phyloP scores from a whole-genome alignment of 2,329 filamentous ascomycete genomes.

The Gnomoniopsis smithogilvyi region DNA sequence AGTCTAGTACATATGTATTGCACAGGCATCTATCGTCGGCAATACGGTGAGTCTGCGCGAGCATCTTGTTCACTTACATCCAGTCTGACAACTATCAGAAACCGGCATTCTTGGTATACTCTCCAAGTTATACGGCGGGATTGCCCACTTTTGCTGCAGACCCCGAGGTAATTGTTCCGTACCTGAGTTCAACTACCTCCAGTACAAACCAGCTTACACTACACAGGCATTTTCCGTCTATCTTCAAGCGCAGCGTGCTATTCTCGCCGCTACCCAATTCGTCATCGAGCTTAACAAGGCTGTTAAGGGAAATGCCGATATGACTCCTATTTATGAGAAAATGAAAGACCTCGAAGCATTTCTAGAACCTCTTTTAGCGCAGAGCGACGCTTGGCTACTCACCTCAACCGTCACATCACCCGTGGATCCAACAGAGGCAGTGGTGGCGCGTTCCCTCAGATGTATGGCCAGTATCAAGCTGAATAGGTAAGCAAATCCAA shows the following conservation, averaged over 20 bases:
- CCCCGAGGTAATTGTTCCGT: constrained; percentile 31
- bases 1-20: constrained; percentile 43
- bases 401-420: constrained; percentile 31
- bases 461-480: constrained; percentile 48
- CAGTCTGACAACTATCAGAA: constrained; percentile 26
- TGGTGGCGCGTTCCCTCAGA: constrained; percentile 40
- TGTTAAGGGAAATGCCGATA: constrained; percentile 33
- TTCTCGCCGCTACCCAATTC: constrained; percentile 44
- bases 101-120: constrained; percentile 40
- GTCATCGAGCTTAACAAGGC: constrained; percentile 44
- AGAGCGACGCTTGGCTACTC: constrained; percentile 33
- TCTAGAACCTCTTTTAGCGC: constrained; percentile 34
- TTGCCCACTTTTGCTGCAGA: constrained; percentile 39
- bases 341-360: constrained; percentile 38
- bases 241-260: constrained; percentile 45
- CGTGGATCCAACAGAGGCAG: constrained; percentile 35
- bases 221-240: constrained; percentile 39
- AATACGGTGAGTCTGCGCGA: constrained; percentile 34
- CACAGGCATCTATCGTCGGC: constrained; percentile 49
- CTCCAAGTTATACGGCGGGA: constrained; percentile 41
- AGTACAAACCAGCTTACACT: neutral
- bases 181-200: neutral
- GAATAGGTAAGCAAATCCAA: constrained; percentile 36
- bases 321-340: constrained; percentile 36
- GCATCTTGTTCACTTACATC: neutral